These are phyloP conservation scores for Tieghemostelium lacteum DNA, from an alignment of 78 protist species.

Conservation along the genomic window DNA sequence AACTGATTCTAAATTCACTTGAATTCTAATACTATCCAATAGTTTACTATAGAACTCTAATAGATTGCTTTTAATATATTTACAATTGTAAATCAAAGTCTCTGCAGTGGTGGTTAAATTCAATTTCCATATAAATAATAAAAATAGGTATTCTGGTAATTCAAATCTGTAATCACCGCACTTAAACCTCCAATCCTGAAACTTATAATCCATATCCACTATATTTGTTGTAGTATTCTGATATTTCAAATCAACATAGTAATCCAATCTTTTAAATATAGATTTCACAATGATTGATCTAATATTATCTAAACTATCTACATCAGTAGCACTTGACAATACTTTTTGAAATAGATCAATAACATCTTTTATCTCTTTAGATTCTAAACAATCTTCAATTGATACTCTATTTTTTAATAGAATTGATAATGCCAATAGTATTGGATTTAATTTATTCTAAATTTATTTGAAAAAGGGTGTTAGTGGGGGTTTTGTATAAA, in stretches of 20 bases:
- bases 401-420: background rate
- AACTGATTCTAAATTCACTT: background rate
- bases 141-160: background rate
- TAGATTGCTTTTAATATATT: background rate
- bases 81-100: background rate
- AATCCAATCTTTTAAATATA: background rate
- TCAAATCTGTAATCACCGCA: background rate
- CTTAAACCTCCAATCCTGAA: background rate
- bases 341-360: too few relatives aligned
- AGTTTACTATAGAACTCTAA: background rate
- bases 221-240: background rate
- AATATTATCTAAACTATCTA: background rate
- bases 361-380: too few relatives aligned
- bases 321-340: background rate
- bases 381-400: background rate
- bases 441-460: slow-evolving; percentile 5
- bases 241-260: background rate
- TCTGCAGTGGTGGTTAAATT: background rate
- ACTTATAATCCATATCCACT: background rate
- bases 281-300: background rate
- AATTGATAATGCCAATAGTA: slow-evolving; percentile 3
- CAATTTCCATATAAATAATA: background rate
- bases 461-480: background rate
- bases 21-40: background rate
- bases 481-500: background rate